A percentile compares a stretch with the other conserved stretches of the same genome.
Evolutionary conservation across 805 yeast genomes (phyloP).

Genomic region (Starmerella stellata): DNA sequence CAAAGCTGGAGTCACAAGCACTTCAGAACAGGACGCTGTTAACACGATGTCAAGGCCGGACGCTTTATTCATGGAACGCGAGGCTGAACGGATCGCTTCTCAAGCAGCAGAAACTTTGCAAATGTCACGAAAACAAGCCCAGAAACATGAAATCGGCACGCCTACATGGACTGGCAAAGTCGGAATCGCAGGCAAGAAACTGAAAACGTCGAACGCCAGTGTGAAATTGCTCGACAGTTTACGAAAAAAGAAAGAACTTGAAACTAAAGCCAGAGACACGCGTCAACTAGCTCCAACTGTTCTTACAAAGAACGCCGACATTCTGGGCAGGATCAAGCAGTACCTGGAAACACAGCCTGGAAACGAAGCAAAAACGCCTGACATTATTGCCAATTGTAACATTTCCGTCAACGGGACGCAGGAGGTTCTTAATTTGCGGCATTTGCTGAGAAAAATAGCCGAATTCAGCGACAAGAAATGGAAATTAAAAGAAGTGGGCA

Average conservation of each 20-base stretch:
- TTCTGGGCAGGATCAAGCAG: slow-evolving; percentile 25
- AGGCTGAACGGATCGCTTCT: slow-evolving; percentile 41
- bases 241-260: slow-evolving; percentile 28
- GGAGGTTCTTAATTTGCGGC: slow-evolving; percentile 44
- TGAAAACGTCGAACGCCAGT: slow-evolving; percentile 21
- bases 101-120: slow-evolving; percentile 42
- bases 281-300: slow-evolving; percentile 1
- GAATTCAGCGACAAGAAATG: slow-evolving; percentile 29
- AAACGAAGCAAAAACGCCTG: slow-evolving; percentile 32
- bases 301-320: slow-evolving; percentile 15
- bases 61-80: slow-evolving; percentile 37
- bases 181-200: slow-evolving; percentile 56
- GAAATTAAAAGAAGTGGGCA: background rate
- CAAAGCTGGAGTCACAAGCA: slow-evolving; percentile 51
- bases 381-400: slow-evolving; percentile 27
- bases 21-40: slow-evolving; percentile 63
- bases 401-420: slow-evolving; percentile 30
- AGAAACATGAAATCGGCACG: slow-evolving; percentile 40
- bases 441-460: slow-evolving; percentile 51
- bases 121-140: slow-evolving; percentile 40
- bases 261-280: slow-evolving; percentile 13
- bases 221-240: slow-evolving; percentile 33
- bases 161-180: slow-evolving; percentile 95
- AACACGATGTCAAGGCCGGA: slow-evolving; percentile 41
- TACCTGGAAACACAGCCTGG: slow-evolving; percentile 26